Conservation (phyloP, 805 yeast genomes). For the Hanseniaspora thailandica region DNA sequence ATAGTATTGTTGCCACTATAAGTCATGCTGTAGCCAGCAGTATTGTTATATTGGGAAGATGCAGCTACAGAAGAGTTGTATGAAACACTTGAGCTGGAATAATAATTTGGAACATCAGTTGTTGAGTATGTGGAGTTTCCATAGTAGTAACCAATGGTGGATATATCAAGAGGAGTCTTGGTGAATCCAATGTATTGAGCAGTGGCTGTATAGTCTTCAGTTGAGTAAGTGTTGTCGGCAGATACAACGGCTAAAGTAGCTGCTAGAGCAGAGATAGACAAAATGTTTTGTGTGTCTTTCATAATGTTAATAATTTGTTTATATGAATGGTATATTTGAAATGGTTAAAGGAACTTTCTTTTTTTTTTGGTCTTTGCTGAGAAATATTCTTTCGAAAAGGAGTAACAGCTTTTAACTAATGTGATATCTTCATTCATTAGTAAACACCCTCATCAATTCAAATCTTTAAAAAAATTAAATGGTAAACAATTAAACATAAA, state of each 20-base stretch:
- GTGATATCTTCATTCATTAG: no score
- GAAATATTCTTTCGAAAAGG: no score
- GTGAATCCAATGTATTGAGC: constrained; percentile 16
- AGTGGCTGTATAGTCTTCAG: constrained; percentile 20
- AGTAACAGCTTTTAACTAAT: no score
- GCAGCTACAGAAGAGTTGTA: background rate
- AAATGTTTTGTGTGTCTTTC: constrained; percentile 1
- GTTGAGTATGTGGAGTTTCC: constrained; percentile 10
- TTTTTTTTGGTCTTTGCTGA: background rate
- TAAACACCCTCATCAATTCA: no score
- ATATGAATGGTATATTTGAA: background rate
- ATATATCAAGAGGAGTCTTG: constrained; percentile 15
- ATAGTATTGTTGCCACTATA: background rate
- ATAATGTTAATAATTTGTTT: background rate
- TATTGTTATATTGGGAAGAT: no score
- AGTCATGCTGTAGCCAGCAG: background rate
- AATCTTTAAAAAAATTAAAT: no score
- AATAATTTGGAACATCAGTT: background rate
- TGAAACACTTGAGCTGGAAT: background rate
- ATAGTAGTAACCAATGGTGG: constrained; percentile 5
- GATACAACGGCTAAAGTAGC: constrained; percentile 16
- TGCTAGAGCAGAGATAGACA: constrained; percentile 6
- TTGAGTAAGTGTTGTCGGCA: constrained; percentile 18
- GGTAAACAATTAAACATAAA: no score
- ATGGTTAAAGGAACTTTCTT: background rate